Evolutionary conservation across 2,329 filamentous ascomycete genomes (phyloP).

Genomic region (Shiraia bambusicola): DNA sequence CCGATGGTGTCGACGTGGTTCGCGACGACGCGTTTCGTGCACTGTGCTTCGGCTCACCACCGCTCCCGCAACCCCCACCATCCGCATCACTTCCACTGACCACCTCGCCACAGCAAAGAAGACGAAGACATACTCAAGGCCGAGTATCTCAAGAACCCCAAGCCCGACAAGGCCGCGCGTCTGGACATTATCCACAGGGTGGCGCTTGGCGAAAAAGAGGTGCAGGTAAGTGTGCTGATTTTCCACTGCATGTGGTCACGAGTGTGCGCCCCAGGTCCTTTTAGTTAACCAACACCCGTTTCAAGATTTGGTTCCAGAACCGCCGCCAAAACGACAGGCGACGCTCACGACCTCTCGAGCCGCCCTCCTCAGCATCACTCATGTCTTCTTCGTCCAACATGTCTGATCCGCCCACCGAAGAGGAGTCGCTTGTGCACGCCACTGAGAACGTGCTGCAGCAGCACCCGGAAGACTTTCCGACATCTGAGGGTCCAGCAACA

Average conservation of each 20-base stretch:
- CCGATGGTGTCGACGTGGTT: constrained; percentile 20
- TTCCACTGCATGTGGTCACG: constrained; percentile 25
- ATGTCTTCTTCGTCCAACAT: constrained; percentile 42
- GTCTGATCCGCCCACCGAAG: constrained; percentile 38
- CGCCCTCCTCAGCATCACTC: constrained; percentile 34
- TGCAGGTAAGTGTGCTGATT: constrained; percentile 68
- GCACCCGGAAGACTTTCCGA: constrained; percentile 17
- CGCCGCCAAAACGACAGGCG: constrained; percentile 77
- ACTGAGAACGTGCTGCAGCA: constrained; percentile 21
- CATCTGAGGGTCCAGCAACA: constrained; percentile 22
- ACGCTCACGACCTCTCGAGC: constrained; percentile 74
- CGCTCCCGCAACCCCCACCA: constrained; percentile 25
- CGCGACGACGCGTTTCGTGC: constrained; percentile 30
- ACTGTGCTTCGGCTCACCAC: constrained; percentile 27
- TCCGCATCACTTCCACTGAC: constrained; percentile 27
- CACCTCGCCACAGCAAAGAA: constrained; percentile 51
- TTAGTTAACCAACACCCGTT: constrained; percentile 29
- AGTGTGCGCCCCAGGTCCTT: constrained; percentile 30
- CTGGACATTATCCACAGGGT: constrained; percentile 82
- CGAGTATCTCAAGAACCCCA: constrained; percentile 80
- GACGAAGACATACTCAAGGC: constrained; percentile 87
- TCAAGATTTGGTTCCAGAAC: constrained; percentile 96
- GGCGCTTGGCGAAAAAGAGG: constrained; percentile 89
- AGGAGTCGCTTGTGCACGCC: constrained; percentile 28
- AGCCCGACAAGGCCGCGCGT: constrained; percentile 88